A percentile compares a stretch with the other conserved stretches of the same genome.
Evolutionary conservation across 495 filamentous ascomycete genomes (phyloP).

Genomic region (Lasiosphaeriaceae sp.): DNA sequence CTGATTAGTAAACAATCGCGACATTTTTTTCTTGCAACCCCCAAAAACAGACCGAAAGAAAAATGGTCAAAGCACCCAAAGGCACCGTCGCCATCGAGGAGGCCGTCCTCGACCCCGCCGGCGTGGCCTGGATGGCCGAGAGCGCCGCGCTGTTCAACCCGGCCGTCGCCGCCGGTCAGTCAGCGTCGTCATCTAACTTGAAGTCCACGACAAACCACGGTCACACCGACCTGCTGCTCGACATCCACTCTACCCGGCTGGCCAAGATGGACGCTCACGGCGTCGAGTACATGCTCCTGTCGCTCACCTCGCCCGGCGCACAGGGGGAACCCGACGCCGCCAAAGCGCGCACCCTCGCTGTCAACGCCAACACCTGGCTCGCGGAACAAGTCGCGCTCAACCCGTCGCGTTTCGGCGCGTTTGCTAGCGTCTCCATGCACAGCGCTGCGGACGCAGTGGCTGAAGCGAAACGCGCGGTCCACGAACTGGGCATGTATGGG

Average conservation of each 20-base stretch:
- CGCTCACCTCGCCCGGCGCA: slow-evolving; percentile 51
- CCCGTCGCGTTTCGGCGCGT: slow-evolving; percentile 54
- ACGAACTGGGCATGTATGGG: slow-evolving; percentile 53
- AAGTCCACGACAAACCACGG: slow-evolving; percentile 7
- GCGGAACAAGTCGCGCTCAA: slow-evolving; percentile 46
- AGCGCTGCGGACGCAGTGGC: slow-evolving; percentile 47
- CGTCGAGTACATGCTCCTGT: slow-evolving; percentile 58
- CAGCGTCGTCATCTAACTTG: no score
- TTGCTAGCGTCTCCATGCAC: slow-evolving; percentile 44
- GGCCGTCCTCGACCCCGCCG: slow-evolving; percentile 48
- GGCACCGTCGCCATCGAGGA: slow-evolving; percentile 55
- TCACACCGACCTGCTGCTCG: slow-evolving; percentile 18
- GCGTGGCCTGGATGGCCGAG: slow-evolving; percentile 25
- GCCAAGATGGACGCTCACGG: slow-evolving; percentile 54
- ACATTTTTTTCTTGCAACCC: background rate
- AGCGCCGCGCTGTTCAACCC: slow-evolving; percentile 29
- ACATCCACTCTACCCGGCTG: slow-evolving; percentile 49
- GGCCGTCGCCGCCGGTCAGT: slow-evolving; percentile 1
- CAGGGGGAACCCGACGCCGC: slow-evolving; percentile 49
- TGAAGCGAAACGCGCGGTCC: slow-evolving; percentile 55
- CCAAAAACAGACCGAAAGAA: background rate
- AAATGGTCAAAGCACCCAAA: slow-evolving; percentile 37
- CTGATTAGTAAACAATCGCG: no score
- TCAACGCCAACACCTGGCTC: slow-evolving; percentile 57
- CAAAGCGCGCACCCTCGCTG: slow-evolving; percentile 31